Percentiles rank a stretch among this genome's conserved stretches.
Conservation (phyloP, 176 grass and related monocot genomes). For the Secale cereale region DNA sequence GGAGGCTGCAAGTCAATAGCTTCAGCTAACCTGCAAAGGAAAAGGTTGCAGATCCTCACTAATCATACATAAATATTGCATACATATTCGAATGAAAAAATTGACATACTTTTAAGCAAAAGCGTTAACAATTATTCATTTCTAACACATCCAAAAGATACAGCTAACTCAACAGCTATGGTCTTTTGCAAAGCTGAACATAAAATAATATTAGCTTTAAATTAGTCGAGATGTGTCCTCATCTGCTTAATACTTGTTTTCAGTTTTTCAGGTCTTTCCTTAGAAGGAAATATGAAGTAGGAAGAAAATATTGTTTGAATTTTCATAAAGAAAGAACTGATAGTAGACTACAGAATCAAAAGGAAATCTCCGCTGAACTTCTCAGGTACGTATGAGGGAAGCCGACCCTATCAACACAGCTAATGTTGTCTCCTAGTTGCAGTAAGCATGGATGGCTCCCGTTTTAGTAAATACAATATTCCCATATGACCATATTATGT, state of each 20-base stretch:
- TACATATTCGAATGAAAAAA: background rate
- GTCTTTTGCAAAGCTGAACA: background rate
- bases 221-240: conserved; percentile 2
- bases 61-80: background rate
- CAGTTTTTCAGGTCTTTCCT: background rate
- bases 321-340: background rate
- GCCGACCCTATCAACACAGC: background rate
- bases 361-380: background rate
- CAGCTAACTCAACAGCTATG: background rate
- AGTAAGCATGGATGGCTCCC: background rate
- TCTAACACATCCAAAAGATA: background rate
- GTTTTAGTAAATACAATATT: conserved; percentile 8
- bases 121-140: conserved; percentile 4
- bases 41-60: conserved; percentile 17
- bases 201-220: background rate
- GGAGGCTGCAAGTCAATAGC: conserved; percentile 96
- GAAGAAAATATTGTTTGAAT: background rate
- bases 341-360: background rate
- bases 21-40: conserved; percentile 75
- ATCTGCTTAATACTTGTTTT: background rate
- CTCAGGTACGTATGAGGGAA: background rate
- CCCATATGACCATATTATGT: background rate
- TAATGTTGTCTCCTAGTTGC: background rate
- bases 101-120: background rate
- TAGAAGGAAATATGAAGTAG: background rate